phyloP scores from a whole-genome alignment of 768 basidiomycete species.

The Leucocoprinus leucothites region DNA sequence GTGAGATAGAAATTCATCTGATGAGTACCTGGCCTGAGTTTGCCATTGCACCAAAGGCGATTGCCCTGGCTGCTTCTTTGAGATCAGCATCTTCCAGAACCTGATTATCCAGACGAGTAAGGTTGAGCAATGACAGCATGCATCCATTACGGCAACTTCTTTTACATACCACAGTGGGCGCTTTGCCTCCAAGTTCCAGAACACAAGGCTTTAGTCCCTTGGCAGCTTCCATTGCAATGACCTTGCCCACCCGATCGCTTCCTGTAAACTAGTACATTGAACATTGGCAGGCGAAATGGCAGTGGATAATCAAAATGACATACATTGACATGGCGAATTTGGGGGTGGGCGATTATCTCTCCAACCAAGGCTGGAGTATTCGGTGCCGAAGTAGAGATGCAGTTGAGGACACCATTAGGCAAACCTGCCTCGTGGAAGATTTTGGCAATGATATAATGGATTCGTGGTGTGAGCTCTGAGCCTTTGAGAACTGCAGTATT shows the following conservation, averaged over 20 bases:
- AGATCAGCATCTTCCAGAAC: constrained; percentile 53
- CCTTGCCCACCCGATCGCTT: constrained; percentile 48
- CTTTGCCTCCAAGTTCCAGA: constrained; percentile 55
- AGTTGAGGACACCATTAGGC: constrained; percentile 57
- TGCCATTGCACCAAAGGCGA: constrained; percentile 39
- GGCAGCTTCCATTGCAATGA: constrained; percentile 52
- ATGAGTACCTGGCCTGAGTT: constrained; percentile 41
- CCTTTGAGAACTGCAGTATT: constrained; percentile 54
- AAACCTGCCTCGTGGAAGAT: constrained; percentile 56
- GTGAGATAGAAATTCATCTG: no score
- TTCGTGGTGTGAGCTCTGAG: constrained; percentile 48
- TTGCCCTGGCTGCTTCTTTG: constrained; percentile 47
- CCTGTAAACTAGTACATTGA: constrained; percentile 65
- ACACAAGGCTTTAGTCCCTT: constrained; percentile 54
- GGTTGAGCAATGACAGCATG: background rate
- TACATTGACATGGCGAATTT: constrained; percentile 52
- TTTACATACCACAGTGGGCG: constrained; percentile 40
- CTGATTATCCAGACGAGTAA: constrained; percentile 28
- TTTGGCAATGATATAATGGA: constrained; percentile 43
- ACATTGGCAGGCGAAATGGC: no score
- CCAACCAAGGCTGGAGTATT: constrained; percentile 41
- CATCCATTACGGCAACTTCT: no score
- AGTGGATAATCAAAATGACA: no score
- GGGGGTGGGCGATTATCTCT: constrained; percentile 55
- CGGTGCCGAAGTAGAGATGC: constrained; percentile 43